A percentile compares a stretch with the other conserved stretches of the same genome.
These are phyloP conservation scores for Exophiala viscosa DNA, from an alignment of 2,329 filamentous ascomycete species.

Conservation along the genomic window DNA sequence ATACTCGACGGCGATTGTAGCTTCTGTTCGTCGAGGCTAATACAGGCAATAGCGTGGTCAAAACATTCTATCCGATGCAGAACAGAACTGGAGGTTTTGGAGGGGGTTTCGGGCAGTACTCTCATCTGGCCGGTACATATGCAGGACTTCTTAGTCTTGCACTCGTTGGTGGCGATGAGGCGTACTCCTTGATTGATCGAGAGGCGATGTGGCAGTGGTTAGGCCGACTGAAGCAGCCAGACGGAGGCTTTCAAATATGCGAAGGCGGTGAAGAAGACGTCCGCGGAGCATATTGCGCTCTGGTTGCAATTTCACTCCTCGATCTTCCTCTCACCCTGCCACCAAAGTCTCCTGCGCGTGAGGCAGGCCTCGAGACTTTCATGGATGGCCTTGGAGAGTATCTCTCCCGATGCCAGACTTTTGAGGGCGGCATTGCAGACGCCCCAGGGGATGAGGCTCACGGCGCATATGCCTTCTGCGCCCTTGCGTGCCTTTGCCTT, in stretches of 20 bases:
- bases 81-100: conserved; percentile 83
- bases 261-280: conserved; percentile 89
- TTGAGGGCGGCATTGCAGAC: conserved; percentile 87
- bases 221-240: conserved; percentile 75
- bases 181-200: conserved; percentile 73
- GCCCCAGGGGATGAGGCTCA: conserved; percentile 87
- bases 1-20: not conserved
- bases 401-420: conserved; percentile 72
- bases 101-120: conserved; percentile 85
- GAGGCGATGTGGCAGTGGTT: conserved; percentile 89
- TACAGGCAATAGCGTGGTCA: conserved; percentile 51
- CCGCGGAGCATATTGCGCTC: conserved; percentile 85
- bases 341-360: conserved; percentile 64
- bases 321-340: conserved; percentile 78
- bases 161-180: conserved; percentile 70
- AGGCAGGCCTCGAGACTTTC: conserved; percentile 60
- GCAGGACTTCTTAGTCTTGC: conserved; percentile 74
- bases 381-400: conserved; percentile 73
- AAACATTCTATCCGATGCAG: conserved; percentile 77
- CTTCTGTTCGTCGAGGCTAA: conserved; percentile 1
- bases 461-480: conserved; percentile 94
- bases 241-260: conserved; percentile 87
- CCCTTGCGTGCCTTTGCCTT: conserved; percentile 81
- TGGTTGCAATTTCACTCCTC: conserved; percentile 77
- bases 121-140: conserved; percentile 87